These are phyloP conservation scores for Agrostemma githago DNA, from an alignment of 148 eudicot genomes.

Conservation along the genomic window DNA sequence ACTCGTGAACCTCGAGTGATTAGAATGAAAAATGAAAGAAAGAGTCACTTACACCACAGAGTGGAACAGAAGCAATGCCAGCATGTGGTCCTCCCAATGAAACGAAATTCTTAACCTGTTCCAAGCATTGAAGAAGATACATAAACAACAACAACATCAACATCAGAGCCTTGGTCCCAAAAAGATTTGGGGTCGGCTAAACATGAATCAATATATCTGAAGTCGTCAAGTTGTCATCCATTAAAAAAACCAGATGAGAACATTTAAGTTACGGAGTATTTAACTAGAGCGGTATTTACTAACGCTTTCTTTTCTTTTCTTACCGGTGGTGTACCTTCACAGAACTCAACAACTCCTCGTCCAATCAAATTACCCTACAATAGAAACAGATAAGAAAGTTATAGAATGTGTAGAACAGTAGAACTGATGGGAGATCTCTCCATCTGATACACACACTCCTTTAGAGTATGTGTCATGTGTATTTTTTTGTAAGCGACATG, in stretches of 20 bases:
- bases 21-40: not conserved
- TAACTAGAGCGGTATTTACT: not conserved
- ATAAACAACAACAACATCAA: not conserved
- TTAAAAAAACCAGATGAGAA: not conserved
- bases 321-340: slow-evolving; percentile 91
- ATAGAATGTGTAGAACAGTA: not conserved
- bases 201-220: not conserved
- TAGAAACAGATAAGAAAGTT: slow-evolving; percentile 5
- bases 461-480: too few relatives aligned
- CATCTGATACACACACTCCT: too few relatives aligned
- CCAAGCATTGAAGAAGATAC: not conserved
- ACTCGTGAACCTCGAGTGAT: not conserved
- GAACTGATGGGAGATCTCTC: too few relatives aligned
- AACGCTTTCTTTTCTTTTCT: slow-evolving; percentile 20
- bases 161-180: not conserved
- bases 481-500: too few relatives aligned
- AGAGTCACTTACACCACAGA: slow-evolving; percentile 74
- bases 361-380: slow-evolving; percentile 86
- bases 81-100: slow-evolving; percentile 98
- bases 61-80: slow-evolving; percentile 94
- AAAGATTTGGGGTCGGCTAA: not conserved
- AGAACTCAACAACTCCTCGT: slow-evolving; percentile 72
- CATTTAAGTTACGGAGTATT: not conserved
- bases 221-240: not conserved
- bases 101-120: slow-evolving; percentile 77